A percentile compares a stretch with the other conserved stretches of the same genome.
These are phyloP conservation scores for Claviceps maximensis DNA, from an alignment of 2,329 filamentous ascomycete genomes.

Conservation along the genomic window DNA sequence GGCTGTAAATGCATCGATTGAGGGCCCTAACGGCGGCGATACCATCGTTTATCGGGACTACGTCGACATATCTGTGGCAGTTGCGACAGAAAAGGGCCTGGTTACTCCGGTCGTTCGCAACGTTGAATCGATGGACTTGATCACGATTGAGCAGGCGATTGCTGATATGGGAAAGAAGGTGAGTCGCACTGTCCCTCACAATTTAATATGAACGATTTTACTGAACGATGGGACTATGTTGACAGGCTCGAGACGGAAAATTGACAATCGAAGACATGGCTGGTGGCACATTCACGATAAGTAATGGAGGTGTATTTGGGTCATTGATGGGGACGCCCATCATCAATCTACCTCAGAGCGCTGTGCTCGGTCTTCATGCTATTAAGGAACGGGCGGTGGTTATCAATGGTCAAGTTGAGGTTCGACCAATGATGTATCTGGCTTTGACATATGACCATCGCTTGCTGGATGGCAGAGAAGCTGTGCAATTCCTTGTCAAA, in stretches of 20 bases:
- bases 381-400: constrained; percentile 90
- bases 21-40: constrained; percentile 86
- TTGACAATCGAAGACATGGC: constrained; percentile 99
- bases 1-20: constrained; percentile 90
- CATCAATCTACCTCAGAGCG: constrained; percentile 91
- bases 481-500: constrained; percentile 91
- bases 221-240: not conserved
- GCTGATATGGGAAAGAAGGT: constrained; percentile 94
- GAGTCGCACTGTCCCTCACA: constrained; percentile 1
- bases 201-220: not conserved
- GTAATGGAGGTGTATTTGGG: constrained; percentile 93
- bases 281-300: constrained; percentile 94
- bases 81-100: constrained; percentile 92
- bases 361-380: constrained; percentile 83
- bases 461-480: constrained; percentile 86
- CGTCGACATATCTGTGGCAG: constrained; percentile 92
- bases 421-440: constrained; percentile 99
- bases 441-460: constrained; percentile 96
- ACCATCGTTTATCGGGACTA: constrained; percentile 98
- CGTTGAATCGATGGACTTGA: constrained; percentile 73
- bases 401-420: constrained; percentile 86
- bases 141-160: constrained; percentile 82
- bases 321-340: constrained; percentile 97
- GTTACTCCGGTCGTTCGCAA: constrained; percentile 96
- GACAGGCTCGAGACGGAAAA: constrained; percentile 81